Evolutionary conservation across 768 basidiomycete genomes (phyloP).

Genomic region (Naganishia vishniacii): DNA sequence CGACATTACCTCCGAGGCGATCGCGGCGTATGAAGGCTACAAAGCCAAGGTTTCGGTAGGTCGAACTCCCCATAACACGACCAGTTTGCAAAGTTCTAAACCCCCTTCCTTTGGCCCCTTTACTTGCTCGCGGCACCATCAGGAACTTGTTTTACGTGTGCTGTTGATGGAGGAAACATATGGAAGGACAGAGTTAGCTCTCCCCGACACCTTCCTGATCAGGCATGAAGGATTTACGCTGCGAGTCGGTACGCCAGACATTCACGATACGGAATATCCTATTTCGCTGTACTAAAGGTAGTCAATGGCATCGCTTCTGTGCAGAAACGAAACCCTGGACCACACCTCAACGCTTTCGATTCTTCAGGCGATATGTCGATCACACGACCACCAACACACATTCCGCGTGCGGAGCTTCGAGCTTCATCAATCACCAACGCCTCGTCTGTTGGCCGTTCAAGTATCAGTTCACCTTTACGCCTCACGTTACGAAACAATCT

Average conservation of each 20-base stretch:
- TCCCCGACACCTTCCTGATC: neutral
- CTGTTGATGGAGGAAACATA: slow-evolving; percentile 3
- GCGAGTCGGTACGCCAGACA: neutral
- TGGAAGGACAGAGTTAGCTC: slow-evolving; percentile 5
- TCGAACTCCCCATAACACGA: no score
- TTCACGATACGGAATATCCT: neutral
- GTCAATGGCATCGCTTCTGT: no score
- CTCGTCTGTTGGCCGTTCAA: slow-evolving; percentile 21
- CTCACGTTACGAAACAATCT: neutral
- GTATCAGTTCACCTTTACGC: slow-evolving; percentile 7
- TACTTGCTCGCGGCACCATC: no score
- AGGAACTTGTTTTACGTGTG: slow-evolving; percentile 14
- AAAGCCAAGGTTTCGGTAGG: slow-evolving; percentile 4
- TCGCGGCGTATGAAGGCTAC: neutral
- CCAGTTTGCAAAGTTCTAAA: no score
- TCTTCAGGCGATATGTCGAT: neutral
- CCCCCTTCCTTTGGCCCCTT: no score
- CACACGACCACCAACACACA: neutral
- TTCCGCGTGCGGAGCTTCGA: neutral
- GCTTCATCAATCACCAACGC: neutral
- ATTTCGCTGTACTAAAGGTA: no score
- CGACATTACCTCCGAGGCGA: neutral
- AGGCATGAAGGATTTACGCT: slow-evolving; percentile 10
- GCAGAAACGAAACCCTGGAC: slow-evolving; percentile 1
- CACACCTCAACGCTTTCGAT: slow-evolving; percentile 9